Conservation (phyloP, 306 rosid species). For the Castanea sativa region DNA sequence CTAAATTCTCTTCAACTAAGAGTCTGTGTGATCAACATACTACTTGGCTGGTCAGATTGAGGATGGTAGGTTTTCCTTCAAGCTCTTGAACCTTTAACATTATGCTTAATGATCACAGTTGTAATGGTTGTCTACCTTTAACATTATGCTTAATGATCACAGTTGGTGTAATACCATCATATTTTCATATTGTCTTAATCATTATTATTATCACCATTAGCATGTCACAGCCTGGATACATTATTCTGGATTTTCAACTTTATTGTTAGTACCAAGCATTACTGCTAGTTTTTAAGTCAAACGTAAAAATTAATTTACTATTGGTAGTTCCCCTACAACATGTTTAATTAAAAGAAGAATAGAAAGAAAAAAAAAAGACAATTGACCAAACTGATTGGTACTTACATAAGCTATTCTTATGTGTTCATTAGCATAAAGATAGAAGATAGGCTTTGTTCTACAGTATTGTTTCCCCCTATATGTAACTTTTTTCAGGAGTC, state of each 20-base stretch:
- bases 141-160: too few relatives aligned
- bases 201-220: background rate
- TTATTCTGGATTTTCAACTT: background rate
- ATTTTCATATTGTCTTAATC: background rate
- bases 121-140: slow-evolving; percentile 4
- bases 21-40: slow-evolving; percentile 74
- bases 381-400: background rate
- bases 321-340: background rate
- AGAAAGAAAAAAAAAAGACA: background rate
- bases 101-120: background rate
- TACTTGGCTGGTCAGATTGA: slow-evolving; percentile 64
- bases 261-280: background rate
- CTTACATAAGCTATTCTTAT: background rate
- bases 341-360: background rate
- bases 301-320: background rate
- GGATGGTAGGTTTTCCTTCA: slow-evolving; percentile 43
- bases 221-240: background rate
- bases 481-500: background rate
- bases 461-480: background rate
- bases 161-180: background rate
- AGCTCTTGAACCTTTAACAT: background rate
- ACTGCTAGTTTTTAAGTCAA: background rate
- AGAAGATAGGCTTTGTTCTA: background rate
- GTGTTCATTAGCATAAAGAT: background rate
- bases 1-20: slow-evolving; percentile 80